Evolutionary conservation across 768 basidiomycete species (phyloP).

Genomic region (Pleurotus tuber-regium): DNA sequence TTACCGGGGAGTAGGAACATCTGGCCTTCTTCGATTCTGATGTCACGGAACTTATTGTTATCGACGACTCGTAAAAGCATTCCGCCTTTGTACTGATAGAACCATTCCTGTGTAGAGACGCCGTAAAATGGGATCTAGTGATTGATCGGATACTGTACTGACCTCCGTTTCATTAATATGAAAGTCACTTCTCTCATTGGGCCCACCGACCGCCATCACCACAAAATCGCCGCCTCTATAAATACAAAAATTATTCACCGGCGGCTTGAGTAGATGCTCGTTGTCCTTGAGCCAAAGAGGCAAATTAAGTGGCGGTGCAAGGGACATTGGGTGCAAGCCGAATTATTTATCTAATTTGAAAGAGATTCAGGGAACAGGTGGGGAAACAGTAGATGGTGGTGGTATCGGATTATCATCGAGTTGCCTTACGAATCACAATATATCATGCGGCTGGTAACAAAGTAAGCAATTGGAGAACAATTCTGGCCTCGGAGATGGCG

Average conservation of each 20-base stretch:
- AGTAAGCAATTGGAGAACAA: not conserved
- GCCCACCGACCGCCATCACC: slow-evolving; percentile 96
- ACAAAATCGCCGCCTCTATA: slow-evolving; percentile 83
- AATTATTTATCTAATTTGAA: no score
- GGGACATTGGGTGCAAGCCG: no score
- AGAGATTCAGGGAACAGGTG: not conserved
- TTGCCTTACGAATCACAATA: not conserved
- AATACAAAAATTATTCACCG: slow-evolving; percentile 89
- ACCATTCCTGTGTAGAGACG: slow-evolving; percentile 76
- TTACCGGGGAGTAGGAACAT: slow-evolving; percentile 96
- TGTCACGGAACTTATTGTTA: slow-evolving; percentile 76
- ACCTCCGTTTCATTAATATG: slow-evolving; percentile 96
- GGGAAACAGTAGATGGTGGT: not conserved
- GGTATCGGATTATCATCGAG: not conserved
- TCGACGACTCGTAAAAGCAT: slow-evolving; percentile 91
- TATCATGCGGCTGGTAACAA: not conserved
- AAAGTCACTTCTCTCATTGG: slow-evolving; percentile 92
- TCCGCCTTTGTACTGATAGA: slow-evolving; percentile 92
- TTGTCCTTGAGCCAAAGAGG: slow-evolving; percentile 88
- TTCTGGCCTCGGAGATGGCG: not conserved
- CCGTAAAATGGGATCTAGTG: not conserved
- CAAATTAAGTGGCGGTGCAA: slow-evolving; percentile 84
- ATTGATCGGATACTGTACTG: slow-evolving; percentile 12
- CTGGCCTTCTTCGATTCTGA: slow-evolving; percentile 89
- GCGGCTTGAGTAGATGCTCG: slow-evolving; percentile 75